Percentiles rank a stretch among this genome's conserved stretches.
Evolutionary conservation across 306 rosid genomes (phyloP).

Genomic region (Prunus mira): DNA sequence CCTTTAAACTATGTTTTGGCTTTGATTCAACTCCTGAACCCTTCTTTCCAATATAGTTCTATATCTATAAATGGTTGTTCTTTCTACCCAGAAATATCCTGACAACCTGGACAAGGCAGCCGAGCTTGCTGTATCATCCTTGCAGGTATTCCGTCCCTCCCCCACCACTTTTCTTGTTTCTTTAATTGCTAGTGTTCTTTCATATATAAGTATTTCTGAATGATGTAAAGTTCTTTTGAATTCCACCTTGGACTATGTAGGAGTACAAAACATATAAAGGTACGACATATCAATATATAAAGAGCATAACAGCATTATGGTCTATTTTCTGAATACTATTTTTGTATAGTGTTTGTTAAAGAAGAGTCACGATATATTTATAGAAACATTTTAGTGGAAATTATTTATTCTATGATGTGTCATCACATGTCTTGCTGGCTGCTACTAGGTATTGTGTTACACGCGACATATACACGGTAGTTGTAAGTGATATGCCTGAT

Average conservation of each 20-base stretch:
- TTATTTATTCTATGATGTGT: background rate
- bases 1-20: constrained; percentile 22
- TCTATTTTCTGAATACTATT: background rate
- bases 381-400: background rate
- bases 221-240: background rate
- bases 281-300: background rate
- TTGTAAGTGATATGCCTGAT: background rate
- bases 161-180: background rate
- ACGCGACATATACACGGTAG: background rate
- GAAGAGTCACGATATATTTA: background rate
- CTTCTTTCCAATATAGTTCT: constrained; percentile 4
- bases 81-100: constrained; percentile 59
- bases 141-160: constrained; percentile 56
- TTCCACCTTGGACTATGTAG: background rate
- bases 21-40: constrained; percentile 4
- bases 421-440: background rate
- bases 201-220: background rate
- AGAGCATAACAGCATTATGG: background rate
- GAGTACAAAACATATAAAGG: background rate
- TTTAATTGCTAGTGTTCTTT: background rate
- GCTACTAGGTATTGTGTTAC: background rate
- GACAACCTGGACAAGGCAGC: constrained; percentile 68
- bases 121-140: constrained; percentile 80
- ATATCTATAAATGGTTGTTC: constrained; percentile 15
- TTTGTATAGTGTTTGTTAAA: background rate